Percentiles rank a stretch among this genome's conserved stretches.
phyloP scores from a whole-genome alignment of 139 green algal species.

The Edaphochlamys debaryana region DNA sequence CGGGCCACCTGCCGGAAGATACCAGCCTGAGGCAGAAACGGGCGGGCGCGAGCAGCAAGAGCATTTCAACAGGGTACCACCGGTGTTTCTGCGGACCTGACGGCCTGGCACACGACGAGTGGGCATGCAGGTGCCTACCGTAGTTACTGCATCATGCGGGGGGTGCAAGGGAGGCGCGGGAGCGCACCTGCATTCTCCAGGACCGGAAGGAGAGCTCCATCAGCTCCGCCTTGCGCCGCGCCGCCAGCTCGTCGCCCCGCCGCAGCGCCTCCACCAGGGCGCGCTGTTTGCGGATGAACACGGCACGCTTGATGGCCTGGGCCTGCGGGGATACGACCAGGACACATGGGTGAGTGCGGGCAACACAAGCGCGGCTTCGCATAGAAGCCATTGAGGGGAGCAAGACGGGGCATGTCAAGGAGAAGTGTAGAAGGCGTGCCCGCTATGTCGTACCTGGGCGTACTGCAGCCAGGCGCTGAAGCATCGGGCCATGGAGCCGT shows the following conservation, averaged over 20 bases:
- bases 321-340: not conserved
- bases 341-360: too few species aligned
- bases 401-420: too few species aligned
- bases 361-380: too few species aligned
- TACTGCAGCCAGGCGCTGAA: conserved; percentile 51
- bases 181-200: conserved; percentile 47
- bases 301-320: conserved; percentile 43
- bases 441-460: not conserved
- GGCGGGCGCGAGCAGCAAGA: too few species aligned
- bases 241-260: conserved; percentile 56
- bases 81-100: too few species aligned
- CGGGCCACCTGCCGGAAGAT: conserved; percentile 19
- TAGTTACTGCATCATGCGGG: too few species aligned
- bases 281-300: conserved; percentile 63
- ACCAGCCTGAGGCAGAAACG: not conserved
- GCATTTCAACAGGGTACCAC: too few species aligned
- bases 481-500: conserved; percentile 29
- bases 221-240: conserved; percentile 44
- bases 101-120: too few species aligned
- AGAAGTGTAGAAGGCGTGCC: too few species aligned
- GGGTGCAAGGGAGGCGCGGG: too few species aligned
- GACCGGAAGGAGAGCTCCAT: conserved; percentile 41
- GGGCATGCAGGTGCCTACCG: too few species aligned
- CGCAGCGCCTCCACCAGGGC: conserved; percentile 57
- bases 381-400: too few species aligned